phyloP scores from a whole-genome alignment of 495 filamentous ascomycete genomes.

The Hypomontagnella monticulosa region DNA sequence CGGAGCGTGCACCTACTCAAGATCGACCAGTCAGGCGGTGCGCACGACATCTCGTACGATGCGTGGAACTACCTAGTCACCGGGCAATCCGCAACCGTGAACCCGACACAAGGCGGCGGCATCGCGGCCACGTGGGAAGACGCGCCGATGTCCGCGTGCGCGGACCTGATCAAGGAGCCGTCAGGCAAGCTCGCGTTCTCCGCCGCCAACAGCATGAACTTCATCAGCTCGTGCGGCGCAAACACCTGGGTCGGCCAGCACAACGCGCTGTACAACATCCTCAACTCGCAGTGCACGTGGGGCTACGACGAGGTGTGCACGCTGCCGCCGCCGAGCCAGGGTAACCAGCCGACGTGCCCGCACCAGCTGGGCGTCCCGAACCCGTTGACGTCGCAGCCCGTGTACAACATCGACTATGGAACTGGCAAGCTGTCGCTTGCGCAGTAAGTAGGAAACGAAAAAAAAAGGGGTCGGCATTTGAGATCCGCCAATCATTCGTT shows the following conservation, averaged over 20 bases:
- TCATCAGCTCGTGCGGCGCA: conserved; percentile 34
- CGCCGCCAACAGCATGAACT: conserved; percentile 47
- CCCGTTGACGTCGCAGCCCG: conserved; percentile 23
- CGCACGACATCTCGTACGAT: conserved; percentile 47
- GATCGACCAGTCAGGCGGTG: conserved; percentile 43
- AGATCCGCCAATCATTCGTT: neutral
- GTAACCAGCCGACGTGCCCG: conserved; percentile 43
- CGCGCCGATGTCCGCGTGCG: conserved; percentile 38
- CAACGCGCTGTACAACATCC: conserved; percentile 48
- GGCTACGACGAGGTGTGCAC: conserved; percentile 46
- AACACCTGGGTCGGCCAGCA: conserved; percentile 46
- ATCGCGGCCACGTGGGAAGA: conserved; percentile 39
- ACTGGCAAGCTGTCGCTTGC: conserved; percentile 34
- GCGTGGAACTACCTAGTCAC: conserved; percentile 48
- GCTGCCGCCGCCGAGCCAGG: conserved; percentile 30
- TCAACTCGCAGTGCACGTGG: conserved; percentile 43
- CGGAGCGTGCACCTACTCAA: conserved; percentile 42
- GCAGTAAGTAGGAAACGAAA: neutral
- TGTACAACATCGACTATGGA: conserved; percentile 43
- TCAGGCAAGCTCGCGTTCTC: conserved; percentile 37
- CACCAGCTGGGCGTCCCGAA: conserved; percentile 35
- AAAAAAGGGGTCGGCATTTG: neutral
- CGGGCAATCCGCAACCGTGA: conserved; percentile 26
- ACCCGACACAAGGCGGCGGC: conserved; percentile 37
- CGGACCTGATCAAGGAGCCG: conserved; percentile 32